phyloP scores from a whole-genome alignment of 2,329 filamentous ascomycete species.

The Fonsecaea pugnacius region DNA sequence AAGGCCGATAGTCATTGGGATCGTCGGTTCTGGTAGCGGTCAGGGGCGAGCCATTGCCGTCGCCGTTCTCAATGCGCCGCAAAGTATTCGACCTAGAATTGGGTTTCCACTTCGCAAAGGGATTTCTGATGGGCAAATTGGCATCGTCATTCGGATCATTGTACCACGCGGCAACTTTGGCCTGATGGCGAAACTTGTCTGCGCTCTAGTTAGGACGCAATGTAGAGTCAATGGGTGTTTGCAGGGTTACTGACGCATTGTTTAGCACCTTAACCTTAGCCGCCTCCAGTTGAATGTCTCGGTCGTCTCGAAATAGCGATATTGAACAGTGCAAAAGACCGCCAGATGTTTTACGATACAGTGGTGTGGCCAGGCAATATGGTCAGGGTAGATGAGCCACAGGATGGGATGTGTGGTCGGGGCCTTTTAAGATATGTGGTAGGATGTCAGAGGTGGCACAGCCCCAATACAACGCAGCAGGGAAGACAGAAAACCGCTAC shows the following conservation, averaged over 20 bases:
- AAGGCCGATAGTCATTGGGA: slow-evolving; percentile 26
- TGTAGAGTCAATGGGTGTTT: background rate
- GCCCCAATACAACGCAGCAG: background rate
- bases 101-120: slow-evolving; percentile 32
- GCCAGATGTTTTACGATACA: background rate
- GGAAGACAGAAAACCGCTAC: background rate
- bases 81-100: slow-evolving; percentile 21
- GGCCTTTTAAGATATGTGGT: background rate
- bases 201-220: slow-evolving; percentile 5
- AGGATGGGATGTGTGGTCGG: background rate
- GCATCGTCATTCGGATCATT: slow-evolving; percentile 27
- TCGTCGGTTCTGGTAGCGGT: slow-evolving; percentile 26
- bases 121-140: slow-evolving; percentile 28
- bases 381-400: background rate
- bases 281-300: background rate
- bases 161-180: slow-evolving; percentile 36
- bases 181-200: slow-evolving; percentile 35
- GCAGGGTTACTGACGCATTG: slow-evolving; percentile 29
- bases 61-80: slow-evolving; percentile 25
- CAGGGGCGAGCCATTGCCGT: slow-evolving; percentile 19
- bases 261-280: background rate
- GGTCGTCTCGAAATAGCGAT: background rate
- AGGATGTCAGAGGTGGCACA: background rate
- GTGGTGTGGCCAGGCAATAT: background rate
- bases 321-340: background rate